Percentiles rank a stretch among this genome's conserved stretches.
Conservation (phyloP, 768 basidiomycete genomes). For the Boletus rubropictus region DNA sequence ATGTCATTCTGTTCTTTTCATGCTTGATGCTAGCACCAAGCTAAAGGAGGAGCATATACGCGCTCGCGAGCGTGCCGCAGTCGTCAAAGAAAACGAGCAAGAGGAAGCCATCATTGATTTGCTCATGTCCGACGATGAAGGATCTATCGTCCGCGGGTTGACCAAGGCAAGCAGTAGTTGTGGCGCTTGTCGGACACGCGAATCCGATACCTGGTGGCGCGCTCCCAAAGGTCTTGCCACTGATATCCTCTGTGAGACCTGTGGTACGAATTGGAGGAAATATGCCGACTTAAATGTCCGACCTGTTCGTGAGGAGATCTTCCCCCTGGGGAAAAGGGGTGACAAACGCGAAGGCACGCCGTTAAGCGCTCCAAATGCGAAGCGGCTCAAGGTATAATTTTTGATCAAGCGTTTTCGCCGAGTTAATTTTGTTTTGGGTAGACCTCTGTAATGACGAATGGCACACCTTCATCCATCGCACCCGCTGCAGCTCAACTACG, state of each 20-base stretch:
- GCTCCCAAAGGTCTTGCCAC: constrained; percentile 82
- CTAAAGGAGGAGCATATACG: constrained; percentile 64
- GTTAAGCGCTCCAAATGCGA: constrained; percentile 45
- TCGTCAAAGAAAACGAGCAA: constrained; percentile 25
- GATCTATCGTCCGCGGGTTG: constrained; percentile 59
- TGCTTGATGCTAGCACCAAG: constrained; percentile 41
- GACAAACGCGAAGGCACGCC: constrained; percentile 61
- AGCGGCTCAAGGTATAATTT: constrained; percentile 55
- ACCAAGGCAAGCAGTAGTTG: constrained; percentile 56
- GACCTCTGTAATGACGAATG: constrained; percentile 39
- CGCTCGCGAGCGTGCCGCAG: constrained; percentile 36
- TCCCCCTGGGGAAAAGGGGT: constrained; percentile 38
- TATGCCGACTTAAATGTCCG: constrained; percentile 85
- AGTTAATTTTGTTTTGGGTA: constrained; percentile 4
- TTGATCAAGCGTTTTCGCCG: neutral
- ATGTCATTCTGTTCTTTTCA: constrained; percentile 11
- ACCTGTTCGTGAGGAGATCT: constrained; percentile 61
- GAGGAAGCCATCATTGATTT: constrained; percentile 29
- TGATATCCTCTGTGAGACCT: constrained; percentile 75
- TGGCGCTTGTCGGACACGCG: constrained; percentile 79
- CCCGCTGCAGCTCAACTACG: constrained; percentile 55
- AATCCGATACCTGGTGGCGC: constrained; percentile 83
- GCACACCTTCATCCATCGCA: constrained; percentile 57
- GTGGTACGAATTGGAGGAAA: constrained; percentile 87
- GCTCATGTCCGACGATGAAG: constrained; percentile 59